Conservation (phyloP, 2,329 filamentous ascomycete genomes). For the Cercospora sp. region DNA sequence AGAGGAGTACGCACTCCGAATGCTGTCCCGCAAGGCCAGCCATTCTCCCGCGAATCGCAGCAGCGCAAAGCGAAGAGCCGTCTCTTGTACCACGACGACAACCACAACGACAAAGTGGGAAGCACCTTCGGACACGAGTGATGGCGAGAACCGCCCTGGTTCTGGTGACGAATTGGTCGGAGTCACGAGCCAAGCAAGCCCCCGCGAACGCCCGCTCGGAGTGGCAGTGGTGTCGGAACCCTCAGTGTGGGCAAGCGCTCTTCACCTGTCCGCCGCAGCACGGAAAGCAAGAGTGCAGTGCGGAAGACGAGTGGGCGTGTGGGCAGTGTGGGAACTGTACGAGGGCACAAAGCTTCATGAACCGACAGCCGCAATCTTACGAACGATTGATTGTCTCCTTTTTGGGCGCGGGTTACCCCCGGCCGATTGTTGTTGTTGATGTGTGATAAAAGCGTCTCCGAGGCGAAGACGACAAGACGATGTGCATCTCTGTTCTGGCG, state of each 20-base stretch:
- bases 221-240: constrained; percentile 46
- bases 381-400: not conserved
- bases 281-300: constrained; percentile 51
- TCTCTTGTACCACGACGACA: constrained; percentile 74
- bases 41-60: constrained; percentile 59
- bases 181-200: constrained; percentile 36
- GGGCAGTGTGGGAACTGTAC: constrained; percentile 43
- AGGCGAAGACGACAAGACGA: not conserved
- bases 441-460: not conserved
- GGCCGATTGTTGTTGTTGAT: not conserved
- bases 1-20: constrained; percentile 79
- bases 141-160: constrained; percentile 46
- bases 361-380: constrained; percentile 7
- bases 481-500: not conserved
- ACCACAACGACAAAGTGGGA: constrained; percentile 56
- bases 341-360: constrained; percentile 30
- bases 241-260: constrained; percentile 51
- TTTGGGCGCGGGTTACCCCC: not conserved
- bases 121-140: constrained; percentile 48
- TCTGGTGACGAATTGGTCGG: constrained; percentile 31
- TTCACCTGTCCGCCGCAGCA: constrained; percentile 49
- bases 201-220: constrained; percentile 49
- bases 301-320: constrained; percentile 55
- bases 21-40: constrained; percentile 66
- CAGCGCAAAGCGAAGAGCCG: constrained; percentile 64